Conservation (phyloP, 148 eudicot species). For the Cornus kousa region DNA sequence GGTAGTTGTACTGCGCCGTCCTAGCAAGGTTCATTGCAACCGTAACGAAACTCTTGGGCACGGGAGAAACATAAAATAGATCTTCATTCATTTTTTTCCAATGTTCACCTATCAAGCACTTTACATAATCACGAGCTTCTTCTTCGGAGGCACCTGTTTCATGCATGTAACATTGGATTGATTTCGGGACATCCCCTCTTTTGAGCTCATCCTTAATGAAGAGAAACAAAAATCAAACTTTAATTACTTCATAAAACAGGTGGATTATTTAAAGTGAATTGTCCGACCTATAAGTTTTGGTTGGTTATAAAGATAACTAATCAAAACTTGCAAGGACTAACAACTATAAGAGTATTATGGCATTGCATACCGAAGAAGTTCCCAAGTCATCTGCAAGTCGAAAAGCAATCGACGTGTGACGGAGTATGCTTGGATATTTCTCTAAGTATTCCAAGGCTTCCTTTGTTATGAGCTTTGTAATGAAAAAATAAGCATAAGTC, state of each 20-base stretch:
- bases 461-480: background rate
- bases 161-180: slow-evolving; percentile 31
- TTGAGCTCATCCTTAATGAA: slow-evolving; percentile 25
- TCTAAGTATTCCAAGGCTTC: slow-evolving; percentile 6
- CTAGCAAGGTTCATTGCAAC: too few relatives aligned
- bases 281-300: too few relatives aligned
- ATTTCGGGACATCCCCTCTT: slow-evolving; percentile 24
- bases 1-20: too few relatives aligned
- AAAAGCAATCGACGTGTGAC: background rate
- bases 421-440: slow-evolving; percentile 1
- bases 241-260: too few relatives aligned
- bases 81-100: slow-evolving; percentile 35
- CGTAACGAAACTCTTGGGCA: background rate
- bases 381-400: slow-evolving; percentile 31
- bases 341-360: too few relatives aligned
- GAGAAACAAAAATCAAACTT: background rate
- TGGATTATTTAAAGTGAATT: too few relatives aligned
- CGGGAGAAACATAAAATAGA: background rate
- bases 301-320: too few relatives aligned
- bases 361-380: slow-evolving; percentile 21
- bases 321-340: too few relatives aligned
- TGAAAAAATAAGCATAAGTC: slow-evolving; percentile 7
- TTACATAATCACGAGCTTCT: slow-evolving; percentile 23
- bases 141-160: slow-evolving; percentile 17
- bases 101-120: slow-evolving; percentile 11